These are phyloP conservation scores for Paraleonurus japonicus DNA, from an alignment of 257 asterid genomes.

Conservation along the genomic window DNA sequence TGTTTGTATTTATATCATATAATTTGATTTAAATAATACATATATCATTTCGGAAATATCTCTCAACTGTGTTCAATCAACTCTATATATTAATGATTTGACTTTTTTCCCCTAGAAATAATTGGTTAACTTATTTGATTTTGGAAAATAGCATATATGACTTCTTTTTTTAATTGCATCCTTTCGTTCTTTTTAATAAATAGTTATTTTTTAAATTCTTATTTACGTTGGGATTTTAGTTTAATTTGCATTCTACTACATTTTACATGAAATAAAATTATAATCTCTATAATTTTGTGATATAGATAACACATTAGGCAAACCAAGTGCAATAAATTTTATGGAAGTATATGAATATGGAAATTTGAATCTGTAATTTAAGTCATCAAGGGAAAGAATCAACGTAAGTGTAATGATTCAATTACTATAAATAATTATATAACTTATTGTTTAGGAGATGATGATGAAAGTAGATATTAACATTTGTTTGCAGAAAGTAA, in stretches of 20 bases:
- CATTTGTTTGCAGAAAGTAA: too few relatives aligned
- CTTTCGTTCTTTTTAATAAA: neutral
- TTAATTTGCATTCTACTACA: neutral
- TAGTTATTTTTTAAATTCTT: too few relatives aligned
- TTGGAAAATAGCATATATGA: neutral
- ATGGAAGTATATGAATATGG: too few relatives aligned
- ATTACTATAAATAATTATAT: neutral
- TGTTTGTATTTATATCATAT: neutral
- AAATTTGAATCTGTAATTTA: too few relatives aligned
- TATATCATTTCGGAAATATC: constrained; percentile 17
- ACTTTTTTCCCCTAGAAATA: neutral
- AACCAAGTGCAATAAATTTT: too few relatives aligned
- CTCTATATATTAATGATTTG: neutral
- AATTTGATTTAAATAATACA: too few relatives aligned
- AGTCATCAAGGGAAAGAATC: too few relatives aligned
- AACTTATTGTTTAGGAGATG: too few relatives aligned
- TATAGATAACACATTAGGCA: too few relatives aligned
- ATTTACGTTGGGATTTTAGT: neutral
- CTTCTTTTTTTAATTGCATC: neutral
- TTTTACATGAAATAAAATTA: neutral
- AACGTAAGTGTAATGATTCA: neutral
- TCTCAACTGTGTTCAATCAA: neutral
- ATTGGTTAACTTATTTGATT: neutral
- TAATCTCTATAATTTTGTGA: too few relatives aligned
- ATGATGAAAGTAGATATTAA: too few relatives aligned